phyloP scores from a whole-genome alignment of 2,329 filamentous ascomycete genomes.

The Venturia aucupariae region DNA sequence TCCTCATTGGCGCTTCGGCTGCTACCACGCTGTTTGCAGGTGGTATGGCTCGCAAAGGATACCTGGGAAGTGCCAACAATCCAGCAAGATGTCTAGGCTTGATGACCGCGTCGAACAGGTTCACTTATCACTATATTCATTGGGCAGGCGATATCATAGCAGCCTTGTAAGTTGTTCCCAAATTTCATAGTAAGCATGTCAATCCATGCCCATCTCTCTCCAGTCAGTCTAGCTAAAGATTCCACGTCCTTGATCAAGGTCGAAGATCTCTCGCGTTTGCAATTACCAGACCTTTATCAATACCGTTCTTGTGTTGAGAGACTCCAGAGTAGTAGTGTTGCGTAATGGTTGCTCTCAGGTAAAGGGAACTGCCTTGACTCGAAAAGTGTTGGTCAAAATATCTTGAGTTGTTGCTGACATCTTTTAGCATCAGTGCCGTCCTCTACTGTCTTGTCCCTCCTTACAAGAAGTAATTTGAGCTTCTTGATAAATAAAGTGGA shows the following conservation, averaged over 20 bases:
- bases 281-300: too few relatives aligned
- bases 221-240: too few relatives aligned
- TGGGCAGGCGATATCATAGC: conserved; percentile 12
- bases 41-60: neutral
- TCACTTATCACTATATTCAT: conserved; percentile 16
- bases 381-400: too few relatives aligned
- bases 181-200: too few relatives aligned
- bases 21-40: neutral
- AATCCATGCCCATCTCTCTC: too few relatives aligned
- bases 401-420: neutral
- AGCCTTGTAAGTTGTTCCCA: neutral
- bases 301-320: too few relatives aligned
- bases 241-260: too few relatives aligned
- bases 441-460: conserved; percentile 3
- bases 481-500: neutral
- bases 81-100: conserved; percentile 7
- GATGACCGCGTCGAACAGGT: conserved; percentile 7
- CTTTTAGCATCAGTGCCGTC: neutral
- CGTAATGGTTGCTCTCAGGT: too few relatives aligned
- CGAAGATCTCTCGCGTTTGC: too few relatives aligned
- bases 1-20: neutral
- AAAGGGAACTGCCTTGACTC: too few relatives aligned
- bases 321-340: too few relatives aligned
- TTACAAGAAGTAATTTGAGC: neutral
- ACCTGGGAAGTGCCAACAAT: neutral